A percentile compares a stretch with the other conserved stretches of the same genome.
phyloP scores from a whole-genome alignment of 169 alveolate species.

The Babesia gibsoni region DNA sequence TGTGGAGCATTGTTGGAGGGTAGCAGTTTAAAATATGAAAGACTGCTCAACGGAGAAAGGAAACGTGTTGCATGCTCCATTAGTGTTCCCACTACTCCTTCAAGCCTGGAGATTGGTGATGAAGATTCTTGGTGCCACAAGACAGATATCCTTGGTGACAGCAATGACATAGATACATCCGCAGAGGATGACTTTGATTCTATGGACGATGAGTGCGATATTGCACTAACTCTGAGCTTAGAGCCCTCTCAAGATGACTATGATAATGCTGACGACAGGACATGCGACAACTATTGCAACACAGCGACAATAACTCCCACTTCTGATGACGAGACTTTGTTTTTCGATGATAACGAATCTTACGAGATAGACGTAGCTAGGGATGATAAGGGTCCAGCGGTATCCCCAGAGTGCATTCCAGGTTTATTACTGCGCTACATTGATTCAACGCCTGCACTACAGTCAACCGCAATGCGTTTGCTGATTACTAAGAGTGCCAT shows the following conservation, averaged over 20 bases:
- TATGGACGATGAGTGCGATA: background rate
- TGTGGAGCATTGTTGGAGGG: no score
- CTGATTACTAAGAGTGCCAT: constrained; percentile 2
- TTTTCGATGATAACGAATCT: background rate
- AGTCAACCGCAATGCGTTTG: constrained; percentile 11
- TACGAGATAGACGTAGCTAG: background rate
- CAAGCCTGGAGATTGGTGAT: no score
- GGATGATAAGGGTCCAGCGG: background rate
- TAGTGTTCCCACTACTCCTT: no score
- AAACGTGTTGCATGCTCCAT: no score
- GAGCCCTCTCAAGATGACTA: background rate
- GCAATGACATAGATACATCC: background rate
- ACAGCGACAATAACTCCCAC: constrained; percentile 12
- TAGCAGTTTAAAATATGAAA: no score
- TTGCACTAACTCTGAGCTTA: no score
- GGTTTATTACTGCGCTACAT: constrained; percentile 25
- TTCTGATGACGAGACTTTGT: constrained; percentile 3
- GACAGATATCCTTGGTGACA: no score
- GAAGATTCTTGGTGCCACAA: no score
- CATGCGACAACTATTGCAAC: constrained; percentile 1
- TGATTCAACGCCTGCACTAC: constrained; percentile 17
- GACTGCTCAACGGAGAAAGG: no score
- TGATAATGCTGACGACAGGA: background rate
- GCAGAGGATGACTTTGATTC: background rate
- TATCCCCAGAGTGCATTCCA: constrained; percentile 16